A percentile compares a stretch with the other conserved stretches of the same genome.
Evolutionary conservation across 257 asterid genomes (phyloP).

Genomic region (Parsonsia alboflavescens): DNA sequence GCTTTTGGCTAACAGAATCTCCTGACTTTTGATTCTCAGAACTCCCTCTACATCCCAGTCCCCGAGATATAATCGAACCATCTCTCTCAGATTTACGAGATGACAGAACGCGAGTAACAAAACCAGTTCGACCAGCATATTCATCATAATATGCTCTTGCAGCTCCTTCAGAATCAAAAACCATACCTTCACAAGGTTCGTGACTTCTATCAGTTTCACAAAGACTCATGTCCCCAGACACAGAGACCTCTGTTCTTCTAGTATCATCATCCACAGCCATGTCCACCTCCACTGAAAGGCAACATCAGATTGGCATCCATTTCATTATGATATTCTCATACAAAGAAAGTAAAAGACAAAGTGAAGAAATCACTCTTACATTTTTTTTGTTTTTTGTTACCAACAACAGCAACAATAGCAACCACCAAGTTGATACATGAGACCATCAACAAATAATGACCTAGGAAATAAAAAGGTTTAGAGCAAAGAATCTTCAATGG

Average conservation of each 20-base stretch:
- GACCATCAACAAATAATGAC: background rate
- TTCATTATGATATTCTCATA: background rate
- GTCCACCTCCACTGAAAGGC: constrained; percentile 42
- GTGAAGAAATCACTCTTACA: too few relatives aligned
- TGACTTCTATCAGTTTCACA: constrained; percentile 30
- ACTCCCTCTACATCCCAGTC: constrained; percentile 62
- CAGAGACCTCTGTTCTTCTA: constrained; percentile 38
- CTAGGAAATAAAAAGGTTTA: background rate
- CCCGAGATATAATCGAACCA: constrained; percentile 63
- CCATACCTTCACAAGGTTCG: constrained; percentile 66
- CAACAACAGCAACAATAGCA: background rate
- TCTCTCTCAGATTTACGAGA: constrained; percentile 73
- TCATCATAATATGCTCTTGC: constrained; percentile 56
- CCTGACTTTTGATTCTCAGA: constrained; percentile 34
- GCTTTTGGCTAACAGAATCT: constrained; percentile 30
- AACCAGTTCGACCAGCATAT: constrained; percentile 54
- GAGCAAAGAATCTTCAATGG: too few relatives aligned
- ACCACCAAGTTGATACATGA: background rate
- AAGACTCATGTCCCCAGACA: constrained; percentile 26
- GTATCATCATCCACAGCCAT: constrained; percentile 29
- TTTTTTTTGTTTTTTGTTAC: background rate
- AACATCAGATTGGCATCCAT: constrained; percentile 10
- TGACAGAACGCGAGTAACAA: constrained; percentile 46
- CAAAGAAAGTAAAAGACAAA: background rate
- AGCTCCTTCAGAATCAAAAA: constrained; percentile 60